These are phyloP conservation scores for Cyclostephanos invisitatus DNA, from an alignment of 108 stramenopile species.

Conservation along the genomic window DNA sequence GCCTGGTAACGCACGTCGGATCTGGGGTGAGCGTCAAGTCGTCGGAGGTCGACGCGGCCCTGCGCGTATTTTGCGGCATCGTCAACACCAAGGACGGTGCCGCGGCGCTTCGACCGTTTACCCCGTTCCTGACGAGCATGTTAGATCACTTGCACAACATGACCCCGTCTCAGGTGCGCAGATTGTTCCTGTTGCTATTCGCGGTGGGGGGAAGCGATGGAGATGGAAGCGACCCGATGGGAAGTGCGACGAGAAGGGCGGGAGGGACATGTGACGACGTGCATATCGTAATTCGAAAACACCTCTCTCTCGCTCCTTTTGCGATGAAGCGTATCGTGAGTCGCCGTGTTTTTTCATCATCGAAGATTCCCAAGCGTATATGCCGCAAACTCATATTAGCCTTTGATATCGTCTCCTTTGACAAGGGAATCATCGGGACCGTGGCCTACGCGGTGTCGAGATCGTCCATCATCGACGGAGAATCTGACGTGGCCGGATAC, in stretches of 20 bases:
- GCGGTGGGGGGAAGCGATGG: conserved; percentile 33
- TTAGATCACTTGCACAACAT: conserved; percentile 47
- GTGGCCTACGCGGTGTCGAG: conserved; percentile 53
- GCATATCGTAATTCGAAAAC: conserved; percentile 52
- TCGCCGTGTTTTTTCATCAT: neutral
- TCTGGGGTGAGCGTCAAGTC: conserved; percentile 33
- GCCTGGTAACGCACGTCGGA: conserved; percentile 48
- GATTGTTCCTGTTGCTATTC: conserved; percentile 50
- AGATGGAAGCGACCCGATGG: conserved; percentile 13
- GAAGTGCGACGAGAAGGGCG: conserved; percentile 8
- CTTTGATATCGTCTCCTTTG: neutral
- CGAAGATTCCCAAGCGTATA: neutral
- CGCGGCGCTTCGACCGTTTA: conserved; percentile 41
- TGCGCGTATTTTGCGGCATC: conserved; percentile 47
- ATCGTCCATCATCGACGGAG: conserved; percentile 22
- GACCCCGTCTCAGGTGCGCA: conserved; percentile 46
- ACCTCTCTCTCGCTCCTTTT: conserved; percentile 30
- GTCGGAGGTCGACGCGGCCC: conserved; percentile 53
- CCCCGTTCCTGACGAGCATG: conserved; percentile 45
- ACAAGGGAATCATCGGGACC: conserved; percentile 50
- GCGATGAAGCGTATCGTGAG: conserved; percentile 45
- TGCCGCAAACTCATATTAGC: neutral
- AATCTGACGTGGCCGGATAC: conserved; percentile 1
- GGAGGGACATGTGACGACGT: conserved; percentile 47
- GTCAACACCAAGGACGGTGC: conserved; percentile 29